A percentile compares a stretch with the other conserved stretches of the same genome.
These are phyloP conservation scores for Echria macrotheca DNA, from an alignment of 495 filamentous ascomycete genomes.

Conservation along the genomic window DNA sequence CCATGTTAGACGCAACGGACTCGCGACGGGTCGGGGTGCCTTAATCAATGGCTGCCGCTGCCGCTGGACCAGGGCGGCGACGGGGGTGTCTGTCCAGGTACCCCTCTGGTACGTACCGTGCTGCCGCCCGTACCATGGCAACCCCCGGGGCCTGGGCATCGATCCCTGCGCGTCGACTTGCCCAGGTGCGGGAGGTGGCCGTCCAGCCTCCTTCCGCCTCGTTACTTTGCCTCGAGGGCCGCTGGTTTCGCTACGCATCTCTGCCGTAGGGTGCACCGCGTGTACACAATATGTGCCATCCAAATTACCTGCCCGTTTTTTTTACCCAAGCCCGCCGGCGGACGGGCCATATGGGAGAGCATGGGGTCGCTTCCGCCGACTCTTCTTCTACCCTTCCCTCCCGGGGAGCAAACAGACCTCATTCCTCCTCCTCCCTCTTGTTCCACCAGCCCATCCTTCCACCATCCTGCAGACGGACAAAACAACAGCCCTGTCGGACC, in stretches of 20 bases:
- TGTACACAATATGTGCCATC: constrained; percentile 5
- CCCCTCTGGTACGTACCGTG: constrained; percentile 19
- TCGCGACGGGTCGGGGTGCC: constrained; percentile 12
- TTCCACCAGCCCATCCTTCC: constrained; percentile 7
- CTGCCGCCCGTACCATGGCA: constrained; percentile 21
- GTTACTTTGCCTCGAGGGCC: neutral
- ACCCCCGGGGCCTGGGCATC: neutral
- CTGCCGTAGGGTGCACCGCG: neutral
- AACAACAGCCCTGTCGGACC: constrained; percentile 13
- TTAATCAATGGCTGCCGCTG: constrained; percentile 15
- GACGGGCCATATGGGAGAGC: constrained; percentile 1
- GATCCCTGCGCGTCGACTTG: neutral
- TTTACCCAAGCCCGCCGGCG: constrained; percentile 7
- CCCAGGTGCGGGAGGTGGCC: no score
- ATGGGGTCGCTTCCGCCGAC: constrained; percentile 6
- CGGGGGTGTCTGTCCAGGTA: neutral
- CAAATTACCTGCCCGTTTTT: constrained; percentile 12
- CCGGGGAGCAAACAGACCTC: neutral
- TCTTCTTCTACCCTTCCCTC: constrained; percentile 4
- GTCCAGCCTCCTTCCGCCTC: constrained; percentile 3
- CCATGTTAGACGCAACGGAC: constrained; percentile 14
- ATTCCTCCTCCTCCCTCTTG: neutral
- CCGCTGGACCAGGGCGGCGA: constrained; percentile 9
- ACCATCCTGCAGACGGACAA: constrained; percentile 18
- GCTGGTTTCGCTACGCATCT: neutral